phyloP scores from a whole-genome alignment of 1,284 basidiomycete genomes.

The Phenoliferia sp. region DNA sequence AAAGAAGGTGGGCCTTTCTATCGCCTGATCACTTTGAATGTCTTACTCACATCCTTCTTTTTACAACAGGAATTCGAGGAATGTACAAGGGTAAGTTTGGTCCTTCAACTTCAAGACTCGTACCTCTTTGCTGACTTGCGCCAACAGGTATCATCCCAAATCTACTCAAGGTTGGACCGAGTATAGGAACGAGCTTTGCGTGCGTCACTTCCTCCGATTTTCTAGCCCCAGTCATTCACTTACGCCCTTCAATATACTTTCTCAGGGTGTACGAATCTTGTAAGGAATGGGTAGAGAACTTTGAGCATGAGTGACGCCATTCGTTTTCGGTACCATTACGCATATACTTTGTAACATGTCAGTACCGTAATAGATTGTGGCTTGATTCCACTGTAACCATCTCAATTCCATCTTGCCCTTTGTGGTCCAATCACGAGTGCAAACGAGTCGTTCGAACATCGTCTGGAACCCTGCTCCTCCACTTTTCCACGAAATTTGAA shows the following conservation, averaged over 20 bases:
- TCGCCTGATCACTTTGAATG: no score
- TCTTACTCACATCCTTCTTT: not conserved
- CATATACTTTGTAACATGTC: no score
- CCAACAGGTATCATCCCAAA: conserved; percentile 13
- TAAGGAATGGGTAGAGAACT: not conserved
- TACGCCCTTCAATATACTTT: conserved; percentile 14
- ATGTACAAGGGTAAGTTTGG: conserved; percentile 27
- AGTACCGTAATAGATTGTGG: no score
- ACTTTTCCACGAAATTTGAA: no score
- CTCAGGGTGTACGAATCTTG: not conserved
- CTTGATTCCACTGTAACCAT: no score
- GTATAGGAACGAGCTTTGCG: conserved; percentile 7
- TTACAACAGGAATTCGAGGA: conserved; percentile 12
- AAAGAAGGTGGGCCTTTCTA: conserved; percentile 11
- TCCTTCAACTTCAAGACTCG: not conserved
- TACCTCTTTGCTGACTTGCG: not conserved
- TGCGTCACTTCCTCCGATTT: not conserved
- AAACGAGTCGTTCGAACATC: no score
- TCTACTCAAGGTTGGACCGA: conserved; percentile 14
- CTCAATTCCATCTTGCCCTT: no score
- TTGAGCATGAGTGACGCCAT: no score
- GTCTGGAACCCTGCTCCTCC: no score
- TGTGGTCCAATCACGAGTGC: no score
- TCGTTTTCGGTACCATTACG: no score
- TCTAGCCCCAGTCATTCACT: not conserved